phyloP scores from a whole-genome alignment of 495 filamentous ascomycete genomes.

The Penicillium lagena region DNA sequence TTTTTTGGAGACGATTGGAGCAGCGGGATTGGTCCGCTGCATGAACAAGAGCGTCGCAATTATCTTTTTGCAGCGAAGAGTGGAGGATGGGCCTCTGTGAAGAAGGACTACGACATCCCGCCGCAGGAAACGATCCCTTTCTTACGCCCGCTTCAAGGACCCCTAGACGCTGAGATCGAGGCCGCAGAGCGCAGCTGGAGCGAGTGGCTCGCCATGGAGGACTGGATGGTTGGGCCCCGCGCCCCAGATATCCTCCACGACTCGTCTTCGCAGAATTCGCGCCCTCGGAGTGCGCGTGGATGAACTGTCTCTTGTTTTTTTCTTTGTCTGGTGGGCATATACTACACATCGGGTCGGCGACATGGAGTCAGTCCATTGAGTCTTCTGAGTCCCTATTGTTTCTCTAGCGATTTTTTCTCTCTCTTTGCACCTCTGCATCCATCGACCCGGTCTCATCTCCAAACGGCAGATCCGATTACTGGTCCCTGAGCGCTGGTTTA shows the following conservation, averaged over 20 bases:
- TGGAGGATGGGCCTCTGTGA: constrained; percentile 79
- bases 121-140: constrained; percentile 81
- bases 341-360: constrained; percentile 7
- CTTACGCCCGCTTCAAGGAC: constrained; percentile 68
- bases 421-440: background rate
- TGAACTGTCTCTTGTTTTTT: constrained; percentile 5
- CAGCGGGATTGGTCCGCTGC: constrained; percentile 68
- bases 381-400: constrained; percentile 2
- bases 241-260: constrained; percentile 43
- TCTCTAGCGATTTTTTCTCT: constrained; percentile 17
- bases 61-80: constrained; percentile 94
- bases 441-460: no score
- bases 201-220: constrained; percentile 87
- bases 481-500: no score
- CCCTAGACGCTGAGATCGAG: constrained; percentile 74
- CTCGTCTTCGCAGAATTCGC: constrained; percentile 34
- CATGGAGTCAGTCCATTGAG: constrained; percentile 10
- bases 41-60: constrained; percentile 87
- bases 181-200: constrained; percentile 77
- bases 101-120: constrained; percentile 81
- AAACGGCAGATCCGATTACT: no score
- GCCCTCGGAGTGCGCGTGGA: constrained; percentile 27
- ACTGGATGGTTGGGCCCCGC: constrained; percentile 82
- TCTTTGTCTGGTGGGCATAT: constrained; percentile 2
- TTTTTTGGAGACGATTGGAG: constrained; percentile 94